A percentile compares a stretch with the other conserved stretches of the same genome.
These are phyloP conservation scores for Diaporthe sp. DNA, from an alignment of 2,329 filamentous ascomycete species.

Conservation along the genomic window DNA sequence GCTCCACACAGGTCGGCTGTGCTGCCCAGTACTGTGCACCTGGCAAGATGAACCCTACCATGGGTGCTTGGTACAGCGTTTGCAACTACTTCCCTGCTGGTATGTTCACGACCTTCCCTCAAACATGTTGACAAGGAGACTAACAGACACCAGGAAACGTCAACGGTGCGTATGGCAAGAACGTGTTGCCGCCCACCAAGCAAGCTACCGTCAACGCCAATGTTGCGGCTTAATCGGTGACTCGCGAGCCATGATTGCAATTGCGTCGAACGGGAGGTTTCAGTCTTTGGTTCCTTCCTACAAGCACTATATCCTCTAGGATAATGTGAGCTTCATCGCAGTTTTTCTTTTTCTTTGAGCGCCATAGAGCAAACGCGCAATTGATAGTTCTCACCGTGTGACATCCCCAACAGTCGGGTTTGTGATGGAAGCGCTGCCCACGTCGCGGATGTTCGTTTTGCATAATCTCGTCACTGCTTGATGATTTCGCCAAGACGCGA, in stretches of 20 bases:
- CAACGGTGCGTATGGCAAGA: constrained; percentile 59
- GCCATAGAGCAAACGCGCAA: background rate
- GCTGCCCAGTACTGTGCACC: constrained; percentile 63
- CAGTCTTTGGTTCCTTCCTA: background rate
- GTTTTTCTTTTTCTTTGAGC: background rate
- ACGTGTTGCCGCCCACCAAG: constrained; percentile 58
- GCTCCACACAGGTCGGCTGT: constrained; percentile 72
- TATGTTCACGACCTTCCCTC: constrained; percentile 47
- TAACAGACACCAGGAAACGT: constrained; percentile 59
- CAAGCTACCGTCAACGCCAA: constrained; percentile 43
- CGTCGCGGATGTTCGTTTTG: constrained; percentile 10
- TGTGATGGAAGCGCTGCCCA: constrained; percentile 9
- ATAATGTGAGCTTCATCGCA: background rate
- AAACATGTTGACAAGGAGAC: constrained; percentile 34
- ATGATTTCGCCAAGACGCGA: constrained; percentile 20
- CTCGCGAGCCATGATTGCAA: background rate
- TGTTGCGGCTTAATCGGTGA: constrained; percentile 10
- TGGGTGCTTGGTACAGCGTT: constrained; percentile 79
- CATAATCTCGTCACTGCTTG: constrained; percentile 18
- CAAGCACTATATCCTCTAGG: background rate
- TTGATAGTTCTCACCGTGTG: constrained; percentile 22
- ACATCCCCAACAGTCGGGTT: background rate
- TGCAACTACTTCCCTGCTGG: constrained; percentile 87
- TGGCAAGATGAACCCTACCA: constrained; percentile 56
- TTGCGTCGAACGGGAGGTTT: background rate